Evolutionary conservation across 192 early-diverging fungal species (phyloP).

Genomic region (Chytriomyces sp.): DNA sequence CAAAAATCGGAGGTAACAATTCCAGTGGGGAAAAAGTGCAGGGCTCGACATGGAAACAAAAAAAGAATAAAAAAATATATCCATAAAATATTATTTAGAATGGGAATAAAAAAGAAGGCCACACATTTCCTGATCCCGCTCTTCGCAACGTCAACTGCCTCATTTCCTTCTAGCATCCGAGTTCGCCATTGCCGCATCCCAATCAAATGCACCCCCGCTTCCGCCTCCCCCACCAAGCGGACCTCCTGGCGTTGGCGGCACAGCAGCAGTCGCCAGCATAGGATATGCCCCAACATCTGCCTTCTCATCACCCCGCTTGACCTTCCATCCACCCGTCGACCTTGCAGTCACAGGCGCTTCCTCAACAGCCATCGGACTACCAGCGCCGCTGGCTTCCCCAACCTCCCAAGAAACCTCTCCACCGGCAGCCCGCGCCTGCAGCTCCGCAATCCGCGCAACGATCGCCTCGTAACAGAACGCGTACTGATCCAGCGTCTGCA

Average conservation of each 20-base stretch:
- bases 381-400: not conserved
- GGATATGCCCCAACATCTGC: not conserved
- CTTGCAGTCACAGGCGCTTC: not conserved
- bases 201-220: not conserved
- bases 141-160: no score
- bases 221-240: not conserved
- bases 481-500: constrained; percentile 62
- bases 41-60: no score
- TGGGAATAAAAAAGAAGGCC: no score
- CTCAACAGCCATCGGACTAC: not conserved
- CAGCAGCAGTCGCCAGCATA: not conserved
- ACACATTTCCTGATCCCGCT: no score
- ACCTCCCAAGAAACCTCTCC: not conserved
- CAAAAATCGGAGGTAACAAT: no score
- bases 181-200: constrained; percentile 10
- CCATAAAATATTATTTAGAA: no score
- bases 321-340: constrained; percentile 8
- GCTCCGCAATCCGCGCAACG: constrained; percentile 43
- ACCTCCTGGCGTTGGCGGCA: not conserved
- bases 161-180: not conserved
- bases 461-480: constrained; percentile 62
- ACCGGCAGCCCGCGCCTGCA: constrained; percentile 21
- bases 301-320: not conserved
- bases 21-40: no score
- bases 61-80: no score